Percentiles rank a stretch among this genome's conserved stretches.
Conservation (phyloP, 176 grass and related monocot genomes). For the Triticum timopheevii region DNA sequence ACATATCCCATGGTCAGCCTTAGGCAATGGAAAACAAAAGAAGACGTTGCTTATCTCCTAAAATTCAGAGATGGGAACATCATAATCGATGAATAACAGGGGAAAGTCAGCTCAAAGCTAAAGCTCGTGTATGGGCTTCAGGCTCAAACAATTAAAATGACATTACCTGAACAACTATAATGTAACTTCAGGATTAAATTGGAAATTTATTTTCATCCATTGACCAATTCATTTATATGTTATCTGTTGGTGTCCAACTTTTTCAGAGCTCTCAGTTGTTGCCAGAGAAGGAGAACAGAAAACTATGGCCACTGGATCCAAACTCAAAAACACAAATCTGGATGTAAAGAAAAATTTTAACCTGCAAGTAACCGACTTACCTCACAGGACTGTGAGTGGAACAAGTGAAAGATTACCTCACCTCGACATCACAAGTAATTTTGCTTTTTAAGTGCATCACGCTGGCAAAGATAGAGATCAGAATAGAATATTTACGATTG, state of each 20-base stretch:
- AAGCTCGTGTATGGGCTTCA: not conserved
- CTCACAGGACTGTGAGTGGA: not conserved
- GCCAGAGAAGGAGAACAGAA: not conserved
- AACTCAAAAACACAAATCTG: not conserved
- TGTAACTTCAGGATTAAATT: not conserved
- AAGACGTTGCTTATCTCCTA: not conserved
- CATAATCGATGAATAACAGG: constrained; percentile 13
- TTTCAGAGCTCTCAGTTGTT: constrained; percentile 5
- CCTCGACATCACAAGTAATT: not conserved
- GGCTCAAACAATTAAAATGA: not conserved
- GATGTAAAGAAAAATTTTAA: not conserved
- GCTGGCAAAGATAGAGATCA: not conserved
- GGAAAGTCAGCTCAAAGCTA: constrained; percentile 10
- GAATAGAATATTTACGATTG: not conserved
- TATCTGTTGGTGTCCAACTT: not conserved
- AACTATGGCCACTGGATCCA: not conserved
- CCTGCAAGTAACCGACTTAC: not conserved
- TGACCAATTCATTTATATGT: not conserved
- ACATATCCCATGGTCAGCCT: constrained; percentile 35
- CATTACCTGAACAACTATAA: constrained; percentile 12
- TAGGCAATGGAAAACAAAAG: constrained; percentile 29
- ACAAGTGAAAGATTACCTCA: constrained; percentile 12
- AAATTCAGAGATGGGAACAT: constrained; percentile 24
- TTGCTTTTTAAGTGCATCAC: not conserved
- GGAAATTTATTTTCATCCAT: not conserved